phyloP scores from a whole-genome alignment of 805 yeast species.

The Metschnikowia continentalis region DNA sequence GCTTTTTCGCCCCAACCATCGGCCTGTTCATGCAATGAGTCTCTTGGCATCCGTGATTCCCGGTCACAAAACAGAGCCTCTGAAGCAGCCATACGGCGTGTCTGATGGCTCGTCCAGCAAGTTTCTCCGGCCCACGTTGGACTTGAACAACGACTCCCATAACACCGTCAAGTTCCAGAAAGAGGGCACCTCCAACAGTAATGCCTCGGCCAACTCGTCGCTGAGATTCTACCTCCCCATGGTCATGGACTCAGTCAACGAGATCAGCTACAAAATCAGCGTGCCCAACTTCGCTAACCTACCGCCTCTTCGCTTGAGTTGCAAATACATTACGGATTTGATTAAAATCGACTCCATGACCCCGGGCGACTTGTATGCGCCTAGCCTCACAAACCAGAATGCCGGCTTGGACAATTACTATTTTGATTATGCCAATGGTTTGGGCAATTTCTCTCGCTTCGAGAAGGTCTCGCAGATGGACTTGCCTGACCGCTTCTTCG shows the following conservation, averaged over 20 bases:
- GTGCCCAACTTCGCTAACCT: conserved; percentile 49
- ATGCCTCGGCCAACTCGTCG: conserved; percentile 19
- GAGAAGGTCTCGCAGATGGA: conserved; percentile 63
- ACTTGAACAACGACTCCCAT: conserved; percentile 21
- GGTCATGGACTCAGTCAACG: conserved; percentile 32
- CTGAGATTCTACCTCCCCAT: conserved; percentile 32
- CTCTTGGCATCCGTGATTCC: conserved; percentile 19
- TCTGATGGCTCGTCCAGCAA: conserved; percentile 11
- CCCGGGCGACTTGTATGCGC: conserved; percentile 52
- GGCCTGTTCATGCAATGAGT: conserved; percentile 12
- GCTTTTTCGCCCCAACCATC: not conserved
- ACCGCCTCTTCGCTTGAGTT: conserved; percentile 55
- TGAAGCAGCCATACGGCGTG: not conserved
- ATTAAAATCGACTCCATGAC: conserved; percentile 55
- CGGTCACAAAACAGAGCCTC: conserved; percentile 6
- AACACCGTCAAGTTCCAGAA: conserved; percentile 32
- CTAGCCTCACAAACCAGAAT: conserved; percentile 50
- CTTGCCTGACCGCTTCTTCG: conserved; percentile 77
- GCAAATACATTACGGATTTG: conserved; percentile 57
- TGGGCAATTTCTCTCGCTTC: conserved; percentile 65
- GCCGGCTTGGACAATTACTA: conserved; percentile 60
- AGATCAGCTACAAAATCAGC: conserved; percentile 40
- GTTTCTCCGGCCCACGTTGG: conserved; percentile 31
- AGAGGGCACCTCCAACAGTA: conserved; percentile 18
- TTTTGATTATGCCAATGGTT: conserved; percentile 42